These are phyloP conservation scores for Mycena galericulata DNA, from an alignment of 768 basidiomycete genomes.

Conservation along the genomic window DNA sequence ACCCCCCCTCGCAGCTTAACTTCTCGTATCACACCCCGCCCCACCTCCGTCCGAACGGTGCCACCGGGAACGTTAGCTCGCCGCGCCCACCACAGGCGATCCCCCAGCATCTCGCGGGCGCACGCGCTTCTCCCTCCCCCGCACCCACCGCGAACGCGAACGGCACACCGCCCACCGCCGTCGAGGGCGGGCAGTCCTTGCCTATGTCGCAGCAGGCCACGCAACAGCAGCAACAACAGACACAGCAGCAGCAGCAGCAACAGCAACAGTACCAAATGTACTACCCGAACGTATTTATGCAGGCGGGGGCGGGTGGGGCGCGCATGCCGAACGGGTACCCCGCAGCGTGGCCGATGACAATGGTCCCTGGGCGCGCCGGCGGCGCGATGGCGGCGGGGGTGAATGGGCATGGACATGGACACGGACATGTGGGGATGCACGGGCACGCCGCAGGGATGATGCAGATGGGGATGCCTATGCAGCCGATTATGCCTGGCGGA, in stretches of 20 bases:
- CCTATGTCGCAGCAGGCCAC: too few relatives aligned
- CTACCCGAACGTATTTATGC: slow-evolving; percentile 27
- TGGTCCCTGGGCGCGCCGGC: slow-evolving; percentile 15
- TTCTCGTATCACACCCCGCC: slow-evolving; percentile 22
- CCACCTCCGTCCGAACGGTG: slow-evolving; percentile 34
- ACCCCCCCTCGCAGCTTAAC: slow-evolving; percentile 29
- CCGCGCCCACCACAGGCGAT: slow-evolving; percentile 29
- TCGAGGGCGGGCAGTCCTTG: slow-evolving; percentile 20
- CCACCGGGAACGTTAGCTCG: slow-evolving; percentile 12
- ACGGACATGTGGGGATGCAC: slow-evolving; percentile 19
- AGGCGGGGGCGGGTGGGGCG: too few relatives aligned
- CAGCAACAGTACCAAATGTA: slow-evolving; percentile 38
- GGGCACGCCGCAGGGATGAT: too few relatives aligned
- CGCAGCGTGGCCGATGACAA: slow-evolving; percentile 15
- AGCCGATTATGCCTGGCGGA: slow-evolving; percentile 21
- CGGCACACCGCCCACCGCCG: slow-evolving; percentile 9
- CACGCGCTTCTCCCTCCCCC: slow-evolving; percentile 29
- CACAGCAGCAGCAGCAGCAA: slow-evolving; percentile 33
- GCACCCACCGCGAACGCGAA: slow-evolving; percentile 12
- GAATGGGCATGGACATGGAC: slow-evolving; percentile 6
- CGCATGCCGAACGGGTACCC: slow-evolving; percentile 27
- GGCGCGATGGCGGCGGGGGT: neutral
- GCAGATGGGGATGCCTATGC: slow-evolving; percentile 8
- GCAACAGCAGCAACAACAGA: slow-evolving; percentile 33
- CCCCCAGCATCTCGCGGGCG: slow-evolving; percentile 25